phyloP scores from a whole-genome alignment of 2,329 filamentous ascomycete species.

The Pseudocercospora crystallina region DNA sequence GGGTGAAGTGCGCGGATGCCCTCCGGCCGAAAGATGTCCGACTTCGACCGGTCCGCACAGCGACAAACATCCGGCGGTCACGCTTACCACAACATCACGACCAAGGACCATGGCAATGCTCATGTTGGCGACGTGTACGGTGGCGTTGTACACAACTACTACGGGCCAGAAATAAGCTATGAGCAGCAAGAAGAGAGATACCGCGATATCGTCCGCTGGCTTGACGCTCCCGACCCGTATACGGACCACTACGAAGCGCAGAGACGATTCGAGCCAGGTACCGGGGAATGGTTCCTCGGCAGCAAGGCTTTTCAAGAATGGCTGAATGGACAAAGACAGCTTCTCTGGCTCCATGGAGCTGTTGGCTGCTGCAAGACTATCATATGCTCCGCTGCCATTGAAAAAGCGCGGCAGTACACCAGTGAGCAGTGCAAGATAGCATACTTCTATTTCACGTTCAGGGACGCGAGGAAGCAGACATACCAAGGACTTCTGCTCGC shows the following conservation, averaged over 20 bases:
- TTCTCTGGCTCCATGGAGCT: conserved; percentile 25
- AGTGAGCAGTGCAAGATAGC: background rate
- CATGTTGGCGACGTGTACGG: background rate
- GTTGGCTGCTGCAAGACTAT: conserved; percentile 28
- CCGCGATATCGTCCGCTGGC: background rate
- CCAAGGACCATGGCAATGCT: background rate
- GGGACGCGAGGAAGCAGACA: conserved; percentile 21
- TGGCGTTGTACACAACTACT: background rate
- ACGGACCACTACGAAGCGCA: background rate
- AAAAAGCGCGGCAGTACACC: conserved; percentile 5
- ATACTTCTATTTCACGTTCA: conserved; percentile 23
- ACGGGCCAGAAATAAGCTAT: background rate
- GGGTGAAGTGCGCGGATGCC: too few relatives aligned
- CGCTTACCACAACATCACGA: background rate
- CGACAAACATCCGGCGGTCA: too few relatives aligned
- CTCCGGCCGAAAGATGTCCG: too few relatives aligned
- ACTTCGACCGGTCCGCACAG: too few relatives aligned
- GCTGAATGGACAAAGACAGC: conserved; percentile 3
- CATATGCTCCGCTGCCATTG: conserved; percentile 21
- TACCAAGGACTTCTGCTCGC: conserved; percentile 16
- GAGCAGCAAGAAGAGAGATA: background rate
- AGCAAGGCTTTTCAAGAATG: conserved; percentile 16
- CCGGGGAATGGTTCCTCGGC: conserved; percentile 26
- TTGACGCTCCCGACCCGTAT: background rate
- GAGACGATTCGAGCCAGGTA: conserved; percentile 10